A percentile compares a stretch with the other conserved stretches of the same genome.
These are phyloP conservation scores for Elymus sibiricus DNA, from an alignment of 176 grass and related monocot species.

Conservation along the genomic window DNA sequence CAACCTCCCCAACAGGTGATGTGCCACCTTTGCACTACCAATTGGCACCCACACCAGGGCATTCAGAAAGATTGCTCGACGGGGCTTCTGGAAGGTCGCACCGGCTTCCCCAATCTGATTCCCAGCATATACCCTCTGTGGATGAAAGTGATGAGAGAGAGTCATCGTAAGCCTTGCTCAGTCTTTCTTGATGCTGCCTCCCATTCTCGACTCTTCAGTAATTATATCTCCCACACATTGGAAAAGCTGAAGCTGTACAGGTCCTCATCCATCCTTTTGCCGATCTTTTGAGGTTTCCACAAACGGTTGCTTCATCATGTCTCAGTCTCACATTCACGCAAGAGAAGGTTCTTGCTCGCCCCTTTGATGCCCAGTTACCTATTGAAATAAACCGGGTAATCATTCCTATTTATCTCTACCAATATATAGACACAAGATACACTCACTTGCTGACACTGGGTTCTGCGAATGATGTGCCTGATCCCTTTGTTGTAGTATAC, in stretches of 20 bases:
- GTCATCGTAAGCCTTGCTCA: constrained; percentile 35
- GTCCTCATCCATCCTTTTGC: constrained; percentile 9
- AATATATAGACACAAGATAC: constrained; percentile 25
- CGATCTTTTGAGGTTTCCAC: neutral
- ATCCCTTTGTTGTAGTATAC: constrained; percentile 44
- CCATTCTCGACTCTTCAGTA: constrained; percentile 30
- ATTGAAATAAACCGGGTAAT: constrained; percentile 45
- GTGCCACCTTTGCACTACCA: constrained; percentile 29
- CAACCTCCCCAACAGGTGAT: constrained; percentile 42
- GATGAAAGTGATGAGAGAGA: constrained; percentile 50
- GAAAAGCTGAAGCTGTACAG: constrained; percentile 39
- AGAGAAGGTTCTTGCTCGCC: constrained; percentile 33
- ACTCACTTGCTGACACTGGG: constrained; percentile 12
- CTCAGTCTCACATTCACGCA: constrained; percentile 8
- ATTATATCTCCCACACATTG: constrained; percentile 25
- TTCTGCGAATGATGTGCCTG: constrained; percentile 12
- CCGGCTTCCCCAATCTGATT: constrained; percentile 25
- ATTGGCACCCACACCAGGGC: constrained; percentile 37
- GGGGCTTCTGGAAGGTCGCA: constrained; percentile 27
- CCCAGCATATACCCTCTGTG: constrained; percentile 40
- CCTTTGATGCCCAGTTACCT: constrained; percentile 1
- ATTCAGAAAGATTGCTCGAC: constrained; percentile 35
- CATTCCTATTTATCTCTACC: constrained; percentile 32
- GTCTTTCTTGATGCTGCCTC: constrained; percentile 11
- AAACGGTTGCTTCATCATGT: constrained; percentile 29